Evolutionary conservation across 345 rosid species (phyloP), one percentile per base, ranked within the genome.

Genomic region (Microthlaspi erraticum): DNA sequence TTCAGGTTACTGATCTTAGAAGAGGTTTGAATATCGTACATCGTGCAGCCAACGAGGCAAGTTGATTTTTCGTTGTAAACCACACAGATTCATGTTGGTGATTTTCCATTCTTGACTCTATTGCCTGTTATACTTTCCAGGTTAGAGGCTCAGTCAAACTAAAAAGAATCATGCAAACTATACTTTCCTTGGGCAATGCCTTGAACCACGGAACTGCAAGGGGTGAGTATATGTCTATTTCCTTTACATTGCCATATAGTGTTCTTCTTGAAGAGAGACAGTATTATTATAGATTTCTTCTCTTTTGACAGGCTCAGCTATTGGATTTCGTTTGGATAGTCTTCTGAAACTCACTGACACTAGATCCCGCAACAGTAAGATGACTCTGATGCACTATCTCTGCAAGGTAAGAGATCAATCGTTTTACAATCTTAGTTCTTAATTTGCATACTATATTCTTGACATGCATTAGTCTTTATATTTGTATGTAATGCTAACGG

Each of bases 371-470:
- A 83, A 88, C 75, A 88, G 79, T 84, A 90, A 86, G 86, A 88
- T 88, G 87, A 88, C 97, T 69, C 92, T 88, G 68, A 90, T 90
- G 97, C 97, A 90, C 72, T 90, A 90, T 82, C 94, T 90, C 58
- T 90, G 97, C 60, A 90, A 90, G 90, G 97, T 88, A 81, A 13
- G 81, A 45, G 54, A 32, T 49, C 61, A 32, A 19, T 46, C 33
- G 6, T 39, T 41, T 29, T 36, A 18, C 16, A 55, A 23, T 45
- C 16, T 17, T n/a, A 7, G 7, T 37, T 60, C 75, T 42, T 39
- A 36, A 37, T 18, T 63, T 38, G 33, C 13, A 39, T 45, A 19
- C 20, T 46, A n/a, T 46, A 45, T 2, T 12, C 8, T 43, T 17
- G 37, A 19, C 46, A 50, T 57, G 13, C 54, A 10, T 26, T 61